Evolutionary conservation across 2,329 filamentous ascomycete genomes (phyloP), one percentile per base, ranked within the genome.

Genomic region (Pseudocercospora musae): DNA sequence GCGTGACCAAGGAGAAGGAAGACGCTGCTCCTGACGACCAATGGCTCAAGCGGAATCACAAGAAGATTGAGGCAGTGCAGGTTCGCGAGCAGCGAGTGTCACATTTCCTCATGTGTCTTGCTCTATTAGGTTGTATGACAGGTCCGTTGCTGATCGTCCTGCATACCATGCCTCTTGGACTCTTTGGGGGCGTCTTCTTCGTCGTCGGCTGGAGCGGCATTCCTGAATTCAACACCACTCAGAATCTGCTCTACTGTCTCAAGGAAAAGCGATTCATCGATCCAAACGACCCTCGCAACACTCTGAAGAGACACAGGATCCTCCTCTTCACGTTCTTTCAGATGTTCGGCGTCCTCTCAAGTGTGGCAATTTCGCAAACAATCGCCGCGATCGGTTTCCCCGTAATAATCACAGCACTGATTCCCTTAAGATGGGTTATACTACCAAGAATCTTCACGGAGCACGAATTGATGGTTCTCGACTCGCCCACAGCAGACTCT

Each of bases 301-400:
- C 71, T 1, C 73, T 86, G 9, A 74, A 73, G 5, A 78, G 77
- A 13, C 76, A 76, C 9, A 78, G 81, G 15, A 80, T 86, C 25
- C 71, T 77, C 63, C 76, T 78, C 1, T 87, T 83, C 67, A 77
- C 85, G 1, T 77, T 73, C 11, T 78, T 83, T 20, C 83, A 87
- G 68, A 68, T 83, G 1, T 46, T 82, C 2, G 81, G 79, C 1
- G 84, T 86, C 20, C 79, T 78, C 0, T 79, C 80, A 6, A 83
- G 80, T 2, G 83, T 87, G 11, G 84, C 82, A 0, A 83, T 87
- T 57, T 85, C 83, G 1, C 83, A 86, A 70, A 87, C 84, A 0
- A 82, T 86, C 23, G 85, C 82, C 0, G 85, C 84, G 0, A 85
- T 87, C 66, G 82, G 83, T 0, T 87, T 87, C 64, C 85, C 85